Percentiles rank a stretch among this genome's conserved stretches.
These are phyloP conservation scores for Schwanniomyces yamadae DNA, from an alignment of 805 yeast genomes.

Conservation along the genomic window DNA sequence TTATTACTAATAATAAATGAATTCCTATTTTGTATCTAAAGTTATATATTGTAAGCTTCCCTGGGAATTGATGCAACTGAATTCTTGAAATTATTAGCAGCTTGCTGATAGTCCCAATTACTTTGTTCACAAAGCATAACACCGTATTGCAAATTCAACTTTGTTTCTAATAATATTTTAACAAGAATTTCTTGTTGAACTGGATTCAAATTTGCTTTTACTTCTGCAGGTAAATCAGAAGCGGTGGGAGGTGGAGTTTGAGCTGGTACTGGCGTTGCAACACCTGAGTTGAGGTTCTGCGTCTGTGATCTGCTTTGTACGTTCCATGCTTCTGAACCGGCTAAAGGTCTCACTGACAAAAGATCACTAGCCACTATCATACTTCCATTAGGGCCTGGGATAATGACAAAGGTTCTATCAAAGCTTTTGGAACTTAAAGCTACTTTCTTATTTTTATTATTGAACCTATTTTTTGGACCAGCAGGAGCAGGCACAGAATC, in stretches of 20 bases:
- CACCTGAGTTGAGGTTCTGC: conserved; percentile 1
- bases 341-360: conserved; percentile 61
- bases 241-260: conserved; percentile 13
- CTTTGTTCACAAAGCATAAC: conserved; percentile 85
- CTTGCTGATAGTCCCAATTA: conserved; percentile 72
- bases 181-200: conserved; percentile 64
- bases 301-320: conserved; percentile 10
- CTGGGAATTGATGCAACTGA: conserved; percentile 53
- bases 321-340: conserved; percentile 59
- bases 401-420: conserved; percentile 81
- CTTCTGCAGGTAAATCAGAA: conserved; percentile 55
- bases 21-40: too few relatives aligned
- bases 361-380: conserved; percentile 87
- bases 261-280: conserved; percentile 8
- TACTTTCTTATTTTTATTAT: conserved; percentile 27
- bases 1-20: too few relatives aligned
- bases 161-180: conserved; percentile 68
- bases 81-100: conserved; percentile 67
- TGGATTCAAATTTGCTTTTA: conserved; percentile 48
- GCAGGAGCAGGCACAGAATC: conserved; percentile 23
- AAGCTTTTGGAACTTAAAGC: conserved; percentile 67
- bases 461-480: conserved; percentile 16
- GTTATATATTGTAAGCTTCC: too few relatives aligned
- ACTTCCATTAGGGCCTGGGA: conserved; percentile 63
- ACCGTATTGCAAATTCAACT: conserved; percentile 75